Evolutionary conservation across 139 green algal species (phyloP).

Genomic region (Chlorella sp.): DNA sequence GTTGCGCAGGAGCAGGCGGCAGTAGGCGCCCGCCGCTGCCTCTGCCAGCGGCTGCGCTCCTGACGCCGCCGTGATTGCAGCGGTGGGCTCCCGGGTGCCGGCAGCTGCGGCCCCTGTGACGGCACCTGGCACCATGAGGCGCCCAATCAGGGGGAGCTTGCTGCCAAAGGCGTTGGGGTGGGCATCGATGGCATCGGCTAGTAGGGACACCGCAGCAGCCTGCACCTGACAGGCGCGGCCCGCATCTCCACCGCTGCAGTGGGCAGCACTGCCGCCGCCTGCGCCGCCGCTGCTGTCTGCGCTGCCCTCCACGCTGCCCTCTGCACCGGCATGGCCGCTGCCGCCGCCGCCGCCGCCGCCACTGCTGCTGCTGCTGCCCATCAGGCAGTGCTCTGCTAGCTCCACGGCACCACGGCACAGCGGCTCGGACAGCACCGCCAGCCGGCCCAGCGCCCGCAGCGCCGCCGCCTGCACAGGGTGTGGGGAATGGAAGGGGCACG

Average conservation of each 20-base stretch:
- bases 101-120: neutral
- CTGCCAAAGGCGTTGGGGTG: constrained; percentile 13
- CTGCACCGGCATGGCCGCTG: neutral
- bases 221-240: neutral
- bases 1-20: constrained; percentile 27
- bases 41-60: neutral
- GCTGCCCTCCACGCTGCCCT: neutral
- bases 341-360: too few relatives aligned
- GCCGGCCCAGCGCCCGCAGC: constrained; percentile 18
- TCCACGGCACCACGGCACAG: neutral
- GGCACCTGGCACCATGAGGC: constrained; percentile 1
- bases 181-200: constrained; percentile 1
- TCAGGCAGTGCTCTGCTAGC: constrained; percentile 2
- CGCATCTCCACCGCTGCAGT: too few relatives aligned
- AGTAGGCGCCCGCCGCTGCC: neutral
- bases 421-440: constrained; percentile 32
- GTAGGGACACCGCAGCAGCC: constrained; percentile 2
- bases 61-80: neutral
- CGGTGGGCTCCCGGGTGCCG: neutral
- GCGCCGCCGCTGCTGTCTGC: neutral
- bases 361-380: too few relatives aligned
- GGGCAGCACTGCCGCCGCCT: neutral
- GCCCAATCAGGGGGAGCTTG: constrained; percentile 6
- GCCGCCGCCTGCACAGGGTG: constrained; percentile 3
- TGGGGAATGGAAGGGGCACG: neutral